These are phyloP conservation scores for Aegilops umbellulata DNA, from an alignment of 176 grass and related monocot species.

Conservation along the genomic window DNA sequence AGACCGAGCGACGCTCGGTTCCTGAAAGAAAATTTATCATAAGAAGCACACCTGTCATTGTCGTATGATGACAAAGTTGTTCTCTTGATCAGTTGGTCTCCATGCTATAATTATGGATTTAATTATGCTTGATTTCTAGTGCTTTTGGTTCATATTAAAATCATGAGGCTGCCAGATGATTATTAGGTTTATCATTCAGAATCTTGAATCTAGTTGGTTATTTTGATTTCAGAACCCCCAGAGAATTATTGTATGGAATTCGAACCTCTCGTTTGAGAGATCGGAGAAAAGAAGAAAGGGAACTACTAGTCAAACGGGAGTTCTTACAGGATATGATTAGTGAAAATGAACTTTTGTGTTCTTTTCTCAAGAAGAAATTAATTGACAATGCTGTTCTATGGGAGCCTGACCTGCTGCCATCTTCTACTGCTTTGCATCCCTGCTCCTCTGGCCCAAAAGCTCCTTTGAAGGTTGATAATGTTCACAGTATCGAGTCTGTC, in stretches of 20 bases:
- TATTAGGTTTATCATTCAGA: neutral
- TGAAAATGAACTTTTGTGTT: conserved; percentile 70
- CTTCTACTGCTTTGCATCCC: conserved; percentile 34
- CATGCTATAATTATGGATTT: conserved; percentile 12
- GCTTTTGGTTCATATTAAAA: conserved; percentile 30
- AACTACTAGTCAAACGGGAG: conserved; percentile 79
- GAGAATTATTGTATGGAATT: conserved; percentile 64
- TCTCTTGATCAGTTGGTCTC: neutral
- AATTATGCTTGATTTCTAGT: neutral
- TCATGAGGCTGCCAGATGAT: conserved; percentile 22
- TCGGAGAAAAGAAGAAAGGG: conserved; percentile 93
- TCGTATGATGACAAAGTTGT: neutral
- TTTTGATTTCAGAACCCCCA: conserved; percentile 78
- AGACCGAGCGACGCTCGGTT: neutral
- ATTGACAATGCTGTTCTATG: conserved; percentile 65
- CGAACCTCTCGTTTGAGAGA: conserved; percentile 86
- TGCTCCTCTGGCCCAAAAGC: conserved; percentile 40
- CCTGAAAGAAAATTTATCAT: neutral
- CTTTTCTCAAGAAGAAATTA: conserved; percentile 60
- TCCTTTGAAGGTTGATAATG: conserved; percentile 31
- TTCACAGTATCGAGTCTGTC: conserved; percentile 12
- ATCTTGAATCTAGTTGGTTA: conserved; percentile 50
- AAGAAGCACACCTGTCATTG: neutral
- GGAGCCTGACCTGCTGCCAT: conserved; percentile 86
- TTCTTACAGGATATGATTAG: conserved; percentile 96